phyloP scores from a whole-genome alignment of 257 asterid species.

The Solanum pimpinellifolium region DNA sequence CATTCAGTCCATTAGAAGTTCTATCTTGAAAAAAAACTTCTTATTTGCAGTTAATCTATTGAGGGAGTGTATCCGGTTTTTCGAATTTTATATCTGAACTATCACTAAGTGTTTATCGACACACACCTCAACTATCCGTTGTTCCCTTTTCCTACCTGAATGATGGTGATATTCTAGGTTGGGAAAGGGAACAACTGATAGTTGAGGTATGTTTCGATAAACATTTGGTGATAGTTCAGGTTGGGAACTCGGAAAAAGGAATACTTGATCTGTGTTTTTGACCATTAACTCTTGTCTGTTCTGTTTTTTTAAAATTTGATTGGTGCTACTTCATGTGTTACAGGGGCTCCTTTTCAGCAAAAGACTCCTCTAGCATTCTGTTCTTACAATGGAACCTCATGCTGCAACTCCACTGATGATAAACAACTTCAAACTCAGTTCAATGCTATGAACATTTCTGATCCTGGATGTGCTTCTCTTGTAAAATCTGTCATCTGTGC shows the following conservation, averaged over 20 bases:
- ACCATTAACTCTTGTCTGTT: background rate
- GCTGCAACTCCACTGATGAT: conserved; percentile 63
- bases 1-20: background rate
- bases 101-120: background rate
- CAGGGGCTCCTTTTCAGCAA: conserved; percentile 53
- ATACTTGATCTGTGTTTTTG: background rate
- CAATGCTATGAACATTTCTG: conserved; percentile 50
- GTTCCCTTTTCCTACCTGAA: background rate
- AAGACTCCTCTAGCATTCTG: conserved; percentile 45
- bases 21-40: background rate
- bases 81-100: background rate
- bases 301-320: background rate
- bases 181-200: background rate
- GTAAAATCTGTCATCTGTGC: conserved; percentile 63
- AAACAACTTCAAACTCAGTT: conserved; percentile 35
- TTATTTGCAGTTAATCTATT: background rate
- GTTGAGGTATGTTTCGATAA: background rate
- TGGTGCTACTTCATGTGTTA: background rate
- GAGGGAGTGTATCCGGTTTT: background rate
- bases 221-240: background rate
- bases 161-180: background rate
- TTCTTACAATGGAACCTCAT: conserved; percentile 52
- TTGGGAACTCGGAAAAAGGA: background rate
- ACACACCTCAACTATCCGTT: background rate
- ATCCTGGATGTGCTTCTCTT: conserved; percentile 58